phyloP scores from a whole-genome alignment of 192 early-diverging fungal species.

The Chytriomyces sp. region DNA sequence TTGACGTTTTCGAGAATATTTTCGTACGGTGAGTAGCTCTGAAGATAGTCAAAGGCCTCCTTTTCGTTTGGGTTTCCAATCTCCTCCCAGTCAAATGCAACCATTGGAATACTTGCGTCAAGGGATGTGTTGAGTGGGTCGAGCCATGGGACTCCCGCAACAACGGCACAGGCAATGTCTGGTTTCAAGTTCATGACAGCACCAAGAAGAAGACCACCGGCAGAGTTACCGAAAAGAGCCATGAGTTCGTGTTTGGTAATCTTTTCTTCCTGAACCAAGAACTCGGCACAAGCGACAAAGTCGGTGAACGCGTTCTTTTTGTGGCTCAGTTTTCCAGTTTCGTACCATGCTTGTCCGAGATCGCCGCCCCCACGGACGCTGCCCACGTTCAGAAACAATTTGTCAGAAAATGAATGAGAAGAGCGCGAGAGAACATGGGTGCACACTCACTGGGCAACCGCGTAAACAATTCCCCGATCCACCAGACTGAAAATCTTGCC shows the following conservation, averaged over 20 bases:
- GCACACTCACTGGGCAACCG: constrained; percentile 47
- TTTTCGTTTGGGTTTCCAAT: constrained; percentile 51
- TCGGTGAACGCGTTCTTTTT: constrained; percentile 55
- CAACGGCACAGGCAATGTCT: constrained; percentile 41
- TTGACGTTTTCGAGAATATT: constrained; percentile 45
- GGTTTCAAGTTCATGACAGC: constrained; percentile 52
- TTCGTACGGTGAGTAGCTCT: constrained; percentile 51
- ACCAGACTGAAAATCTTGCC: constrained; percentile 37
- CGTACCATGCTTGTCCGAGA: constrained; percentile 52
- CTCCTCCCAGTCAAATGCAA: constrained; percentile 44
- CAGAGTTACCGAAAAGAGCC: constrained; percentile 45
- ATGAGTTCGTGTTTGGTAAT: constrained; percentile 39
- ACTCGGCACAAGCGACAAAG: constrained; percentile 45
- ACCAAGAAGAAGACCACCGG: constrained; percentile 53
- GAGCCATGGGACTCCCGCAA: constrained; percentile 54
- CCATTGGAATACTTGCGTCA: constrained; percentile 47
- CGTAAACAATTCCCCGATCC: constrained; percentile 52
- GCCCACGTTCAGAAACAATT: not conserved
- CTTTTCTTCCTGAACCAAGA: constrained; percentile 44
- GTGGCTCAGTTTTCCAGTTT: constrained; percentile 48
- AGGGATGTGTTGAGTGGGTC: constrained; percentile 57
- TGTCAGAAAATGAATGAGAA: not conserved
- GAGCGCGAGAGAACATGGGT: not conserved
- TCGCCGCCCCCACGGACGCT: constrained; percentile 40
- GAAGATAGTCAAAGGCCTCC: constrained; percentile 50